Evolutionary conservation across 78 protist genomes (phyloP).

Genomic region (Dictyostelium citrinum): DNA sequence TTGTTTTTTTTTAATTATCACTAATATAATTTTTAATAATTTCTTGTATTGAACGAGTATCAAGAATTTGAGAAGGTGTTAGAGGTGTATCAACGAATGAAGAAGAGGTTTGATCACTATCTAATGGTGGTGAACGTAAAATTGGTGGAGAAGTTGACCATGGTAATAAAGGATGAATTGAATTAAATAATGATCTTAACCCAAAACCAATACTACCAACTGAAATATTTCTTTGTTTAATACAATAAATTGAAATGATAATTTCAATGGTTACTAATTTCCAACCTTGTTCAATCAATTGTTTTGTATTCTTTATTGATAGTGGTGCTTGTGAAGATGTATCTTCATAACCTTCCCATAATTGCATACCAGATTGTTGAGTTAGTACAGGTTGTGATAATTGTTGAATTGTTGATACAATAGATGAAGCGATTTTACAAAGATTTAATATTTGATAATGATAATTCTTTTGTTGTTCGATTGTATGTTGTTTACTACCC

Average conservation of each 20-base stretch:
- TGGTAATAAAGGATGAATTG: not conserved
- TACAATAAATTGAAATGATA: not conserved
- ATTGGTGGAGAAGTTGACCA: not conserved
- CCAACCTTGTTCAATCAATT: conserved; percentile 25
- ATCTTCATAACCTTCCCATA: conserved; percentile 16
- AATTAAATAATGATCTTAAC: conserved; percentile 4
- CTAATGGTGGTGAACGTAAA: not conserved
- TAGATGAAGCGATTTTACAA: not conserved
- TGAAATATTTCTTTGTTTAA: conserved; percentile 16
- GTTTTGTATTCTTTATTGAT: conserved; percentile 10
- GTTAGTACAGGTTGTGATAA: not conserved
- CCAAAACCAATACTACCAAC: conserved; percentile 1
- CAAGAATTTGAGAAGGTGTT: not conserved
- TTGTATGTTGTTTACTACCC: not conserved
- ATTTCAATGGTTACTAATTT: conserved; percentile 24
- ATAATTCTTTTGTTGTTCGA: not conserved
- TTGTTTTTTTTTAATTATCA: not conserved
- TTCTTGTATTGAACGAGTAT: conserved; percentile 13
- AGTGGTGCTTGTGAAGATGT: not conserved
- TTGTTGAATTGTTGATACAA: not conserved
- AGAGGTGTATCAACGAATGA: not conserved
- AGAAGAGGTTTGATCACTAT: not conserved
- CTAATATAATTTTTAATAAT: not conserved
- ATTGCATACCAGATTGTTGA: not conserved
- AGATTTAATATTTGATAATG: not conserved